Evolutionary conservation across 148 eudicot genomes (phyloP).

Genomic region (Fallopia convolvulus): DNA sequence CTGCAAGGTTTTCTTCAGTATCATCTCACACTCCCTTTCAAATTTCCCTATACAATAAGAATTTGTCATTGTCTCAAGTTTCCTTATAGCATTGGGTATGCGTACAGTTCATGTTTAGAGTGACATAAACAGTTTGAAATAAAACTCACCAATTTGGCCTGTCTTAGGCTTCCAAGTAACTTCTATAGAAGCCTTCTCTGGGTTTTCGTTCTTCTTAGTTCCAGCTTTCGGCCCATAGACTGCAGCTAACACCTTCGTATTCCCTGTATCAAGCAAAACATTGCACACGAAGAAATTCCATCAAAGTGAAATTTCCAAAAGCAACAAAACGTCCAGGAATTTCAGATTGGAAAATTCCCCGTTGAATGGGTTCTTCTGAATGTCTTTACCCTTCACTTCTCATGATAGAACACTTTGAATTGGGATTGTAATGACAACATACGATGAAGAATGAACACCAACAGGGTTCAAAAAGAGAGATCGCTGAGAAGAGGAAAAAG

Average conservation of each 20-base stretch:
- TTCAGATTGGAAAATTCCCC: not conserved
- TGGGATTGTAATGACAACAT: not conserved
- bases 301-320: not conserved
- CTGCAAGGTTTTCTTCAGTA: slow-evolving; percentile 76
- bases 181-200: slow-evolving; percentile 86
- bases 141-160: slow-evolving; percentile 64
- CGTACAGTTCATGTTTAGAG: not conserved
- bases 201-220: slow-evolving; percentile 88
- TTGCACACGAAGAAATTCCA: slow-evolving; percentile 10
- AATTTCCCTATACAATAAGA: slow-evolving; percentile 47
- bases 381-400: not conserved
- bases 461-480: not conserved
- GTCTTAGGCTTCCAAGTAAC: slow-evolving; percentile 93
- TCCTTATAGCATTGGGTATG: not conserved
- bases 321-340: not conserved
- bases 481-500: not conserved
- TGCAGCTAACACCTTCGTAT: slow-evolving; percentile 78
- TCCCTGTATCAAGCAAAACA: slow-evolving; percentile 28
- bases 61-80: not conserved
- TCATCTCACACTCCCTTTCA: slow-evolving; percentile 84
- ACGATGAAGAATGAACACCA: not conserved
- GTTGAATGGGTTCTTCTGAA: not conserved
- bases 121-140: not conserved
- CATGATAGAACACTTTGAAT: not conserved
- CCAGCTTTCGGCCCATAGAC: slow-evolving; percentile 93